These are phyloP conservation scores for Kluyveromyces dobzhanskii DNA, from an alignment of 805 yeast species.

Conservation along the genomic window DNA sequence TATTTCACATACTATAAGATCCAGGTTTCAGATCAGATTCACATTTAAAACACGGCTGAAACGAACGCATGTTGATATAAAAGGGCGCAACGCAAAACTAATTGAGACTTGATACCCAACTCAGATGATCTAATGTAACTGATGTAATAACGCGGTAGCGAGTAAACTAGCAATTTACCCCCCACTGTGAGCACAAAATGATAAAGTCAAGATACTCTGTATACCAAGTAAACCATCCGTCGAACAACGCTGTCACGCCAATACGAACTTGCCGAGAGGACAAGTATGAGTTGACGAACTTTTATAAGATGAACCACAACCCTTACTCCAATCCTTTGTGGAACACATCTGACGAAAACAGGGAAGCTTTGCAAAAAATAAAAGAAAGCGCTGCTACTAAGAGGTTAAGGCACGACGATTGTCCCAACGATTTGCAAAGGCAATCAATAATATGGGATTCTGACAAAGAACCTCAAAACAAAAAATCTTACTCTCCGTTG, in stretches of 20 bases:
- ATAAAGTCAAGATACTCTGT: slow-evolving; percentile 20
- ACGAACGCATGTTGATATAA: slow-evolving; percentile 1
- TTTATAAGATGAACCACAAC: slow-evolving; percentile 15
- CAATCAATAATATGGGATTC: slow-evolving; percentile 1
- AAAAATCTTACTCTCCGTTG: slow-evolving; percentile 33
- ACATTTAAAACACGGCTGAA: slow-evolving; percentile 9
- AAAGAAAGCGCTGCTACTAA: slow-evolving; percentile 11
- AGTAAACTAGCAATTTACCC: no score
- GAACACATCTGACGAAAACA: slow-evolving; percentile 32
- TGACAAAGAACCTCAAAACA: slow-evolving; percentile 6
- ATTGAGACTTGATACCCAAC: no score
- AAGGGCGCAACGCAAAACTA: background rate
- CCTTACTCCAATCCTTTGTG: slow-evolving; percentile 39
- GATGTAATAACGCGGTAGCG: no score
- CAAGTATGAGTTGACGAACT: slow-evolving; percentile 9
- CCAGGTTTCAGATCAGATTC: slow-evolving; percentile 8
- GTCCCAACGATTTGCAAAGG: background rate
- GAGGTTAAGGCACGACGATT: slow-evolving; percentile 1
- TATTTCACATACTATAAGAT: background rate
- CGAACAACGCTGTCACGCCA: slow-evolving; percentile 24
- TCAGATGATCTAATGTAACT: no score
- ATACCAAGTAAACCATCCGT: slow-evolving; percentile 18
- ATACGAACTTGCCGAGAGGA: slow-evolving; percentile 25
- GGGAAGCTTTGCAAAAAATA: slow-evolving; percentile 28
- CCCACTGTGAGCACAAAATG: slow-evolving; percentile 12